Percentiles rank a stretch among this genome's conserved stretches.
Conservation (phyloP, 2,329 filamentous ascomycete species). For the Hypomyces rosellus region DNA sequence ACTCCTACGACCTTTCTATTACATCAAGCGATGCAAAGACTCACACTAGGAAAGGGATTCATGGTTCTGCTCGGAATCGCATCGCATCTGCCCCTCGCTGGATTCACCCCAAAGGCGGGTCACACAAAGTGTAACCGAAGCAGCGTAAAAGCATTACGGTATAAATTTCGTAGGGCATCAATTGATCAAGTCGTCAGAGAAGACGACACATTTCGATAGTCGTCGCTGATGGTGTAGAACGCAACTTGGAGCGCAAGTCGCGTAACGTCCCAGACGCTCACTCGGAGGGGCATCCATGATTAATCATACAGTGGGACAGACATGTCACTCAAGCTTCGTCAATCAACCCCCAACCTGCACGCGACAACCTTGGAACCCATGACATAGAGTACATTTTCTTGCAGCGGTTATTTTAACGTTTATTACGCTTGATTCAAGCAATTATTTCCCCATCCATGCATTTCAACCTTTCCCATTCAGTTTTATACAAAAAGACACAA, state of each 20-base stretch:
- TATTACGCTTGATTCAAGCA: background rate
- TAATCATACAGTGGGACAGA: too few relatives aligned
- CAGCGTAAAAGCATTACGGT: slow-evolving; percentile 3
- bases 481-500: background rate
- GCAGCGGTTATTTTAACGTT: background rate
- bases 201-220: background rate
- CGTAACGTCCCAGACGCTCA: too few relatives aligned
- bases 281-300: too few relatives aligned
- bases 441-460: background rate
- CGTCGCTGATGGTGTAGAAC: too few relatives aligned
- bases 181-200: background rate
- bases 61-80: slow-evolving; percentile 2
- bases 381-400: background rate
- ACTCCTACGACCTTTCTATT: background rate
- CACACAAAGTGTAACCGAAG: background rate
- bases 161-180: background rate
- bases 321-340: background rate
- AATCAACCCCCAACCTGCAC: background rate
- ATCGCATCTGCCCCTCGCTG: background rate
- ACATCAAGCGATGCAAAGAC: background rate
- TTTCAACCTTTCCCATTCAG: background rate
- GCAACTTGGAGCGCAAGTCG: too few relatives aligned
- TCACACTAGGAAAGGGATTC: slow-evolving; percentile 12
- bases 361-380: background rate
- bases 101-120: slow-evolving; percentile 2